A percentile compares a stretch with the other conserved stretches of the same genome.
Conservation (phyloP, 1,284 basidiomycete species). For the Apiotrichum veenhuisii region DNA sequence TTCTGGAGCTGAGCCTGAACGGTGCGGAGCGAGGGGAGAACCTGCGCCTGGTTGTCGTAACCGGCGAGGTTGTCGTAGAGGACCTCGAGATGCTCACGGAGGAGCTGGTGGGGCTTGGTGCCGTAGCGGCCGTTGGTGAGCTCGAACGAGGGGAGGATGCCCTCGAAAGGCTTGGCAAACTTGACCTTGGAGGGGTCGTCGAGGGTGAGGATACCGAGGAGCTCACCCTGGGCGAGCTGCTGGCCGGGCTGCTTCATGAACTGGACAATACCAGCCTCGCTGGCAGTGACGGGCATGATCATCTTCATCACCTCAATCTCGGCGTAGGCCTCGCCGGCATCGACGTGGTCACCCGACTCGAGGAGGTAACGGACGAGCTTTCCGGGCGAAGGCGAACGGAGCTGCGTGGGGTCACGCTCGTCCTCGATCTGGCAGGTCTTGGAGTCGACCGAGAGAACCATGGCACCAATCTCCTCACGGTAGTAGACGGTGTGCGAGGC, state of each 20-base stretch:
- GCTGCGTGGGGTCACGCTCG: conserved; percentile 98
- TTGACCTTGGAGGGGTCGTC: conserved; percentile 97
- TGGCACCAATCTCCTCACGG: conserved; percentile 94
- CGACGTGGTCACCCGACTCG: conserved; percentile 95
- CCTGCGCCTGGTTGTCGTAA: conserved; percentile 74
- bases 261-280: conserved; percentile 92
- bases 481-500: conserved; percentile 97
- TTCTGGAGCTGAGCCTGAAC: conserved; percentile 56
- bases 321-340: conserved; percentile 92
- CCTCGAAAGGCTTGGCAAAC: conserved; percentile 97
- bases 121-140: conserved; percentile 75
- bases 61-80: conserved; percentile 91
- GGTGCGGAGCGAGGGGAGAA: conserved; percentile 40
- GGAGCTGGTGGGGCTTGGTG: conserved; percentile 85
- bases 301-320: conserved; percentile 99
- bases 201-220: conserved; percentile 92
- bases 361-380: conserved; percentile 94
- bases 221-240: conserved; percentile 94
- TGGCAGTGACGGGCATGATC: conserved; percentile 97
- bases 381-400: conserved; percentile 92
- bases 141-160: conserved; percentile 81
- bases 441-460: conserved; percentile 89
- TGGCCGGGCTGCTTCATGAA: conserved; percentile 98
- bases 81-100: conserved; percentile 69
- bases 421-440: conserved; percentile 99